Evolutionary conservation across 2,329 filamentous ascomycete genomes (phyloP).

Genomic region (Lasiodiplodia sp.): DNA sequence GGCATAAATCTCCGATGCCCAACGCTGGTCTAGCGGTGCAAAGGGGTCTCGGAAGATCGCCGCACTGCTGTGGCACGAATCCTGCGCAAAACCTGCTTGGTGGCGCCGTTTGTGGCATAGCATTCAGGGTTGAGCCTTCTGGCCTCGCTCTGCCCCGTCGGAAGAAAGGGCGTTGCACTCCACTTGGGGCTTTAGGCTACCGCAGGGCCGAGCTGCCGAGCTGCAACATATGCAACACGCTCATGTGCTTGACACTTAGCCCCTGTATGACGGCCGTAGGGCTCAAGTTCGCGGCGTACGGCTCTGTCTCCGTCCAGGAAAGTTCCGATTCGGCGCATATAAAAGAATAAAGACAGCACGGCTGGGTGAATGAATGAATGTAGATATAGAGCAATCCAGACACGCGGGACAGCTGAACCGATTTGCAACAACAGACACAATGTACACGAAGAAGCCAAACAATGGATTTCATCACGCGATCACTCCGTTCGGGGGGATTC

Average conservation of each 20-base stretch:
- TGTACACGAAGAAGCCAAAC: background rate
- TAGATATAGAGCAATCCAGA: conserved; percentile 1
- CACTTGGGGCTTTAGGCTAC: conserved; percentile 20
- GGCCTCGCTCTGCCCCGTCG: conserved; percentile 9
- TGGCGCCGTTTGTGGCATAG: conserved; percentile 21
- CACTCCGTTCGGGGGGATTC: background rate
- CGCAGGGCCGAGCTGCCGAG: background rate
- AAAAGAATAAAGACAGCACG: conserved; percentile 17
- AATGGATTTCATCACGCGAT: background rate
- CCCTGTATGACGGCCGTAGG: background rate
- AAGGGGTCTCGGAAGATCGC: background rate
- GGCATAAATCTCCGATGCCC: background rate
- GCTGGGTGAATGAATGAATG: conserved; percentile 4
- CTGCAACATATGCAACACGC: conserved; percentile 1
- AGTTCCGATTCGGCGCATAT: background rate
- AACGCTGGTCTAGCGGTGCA: background rate
- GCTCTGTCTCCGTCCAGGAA: background rate
- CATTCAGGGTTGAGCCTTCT: conserved; percentile 16
- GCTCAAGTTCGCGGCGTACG: background rate
- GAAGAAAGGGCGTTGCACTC: conserved; percentile 28
- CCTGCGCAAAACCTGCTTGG: conserved; percentile 9
- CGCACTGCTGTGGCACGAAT: conserved; percentile 5
- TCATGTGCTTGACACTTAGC: conserved; percentile 1
- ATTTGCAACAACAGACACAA: conserved; percentile 2
- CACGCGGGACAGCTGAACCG: background rate